Percentiles rank a stretch among this genome's conserved stretches.
Conservation (phyloP, 306 rosid genomes). For the Trifolium dubium region DNA sequence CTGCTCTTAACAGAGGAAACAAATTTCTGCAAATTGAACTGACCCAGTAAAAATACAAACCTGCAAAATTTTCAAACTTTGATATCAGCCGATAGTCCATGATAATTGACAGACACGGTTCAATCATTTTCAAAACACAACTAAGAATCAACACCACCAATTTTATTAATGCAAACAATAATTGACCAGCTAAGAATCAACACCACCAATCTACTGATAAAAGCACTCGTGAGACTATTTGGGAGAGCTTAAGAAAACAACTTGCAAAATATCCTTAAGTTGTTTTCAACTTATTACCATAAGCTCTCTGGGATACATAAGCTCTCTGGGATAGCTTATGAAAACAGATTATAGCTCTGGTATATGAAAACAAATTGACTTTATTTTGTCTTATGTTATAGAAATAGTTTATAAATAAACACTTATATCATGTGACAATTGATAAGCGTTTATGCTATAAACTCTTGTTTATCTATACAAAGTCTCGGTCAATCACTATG, state of each 20-base stretch:
- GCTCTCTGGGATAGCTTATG: not conserved
- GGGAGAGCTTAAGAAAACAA: not conserved
- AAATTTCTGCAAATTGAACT: conserved; percentile 86
- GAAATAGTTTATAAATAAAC: not conserved
- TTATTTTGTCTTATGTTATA: not conserved
- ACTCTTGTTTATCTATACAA: not conserved
- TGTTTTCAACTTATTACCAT: not conserved
- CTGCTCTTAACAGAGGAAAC: conserved; percentile 55
- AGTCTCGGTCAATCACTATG: not conserved
- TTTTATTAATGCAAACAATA: conserved; percentile 8
- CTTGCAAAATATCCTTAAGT: not conserved
- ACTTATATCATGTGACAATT: not conserved
- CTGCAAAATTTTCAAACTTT: conserved; percentile 61
- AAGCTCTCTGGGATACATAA: not conserved
- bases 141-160: not conserved
- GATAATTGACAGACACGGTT: conserved; percentile 24
- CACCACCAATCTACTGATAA: not conserved
- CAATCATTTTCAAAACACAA: conserved; percentile 22
- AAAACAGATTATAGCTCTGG: not conserved
- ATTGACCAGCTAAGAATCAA: not conserved
- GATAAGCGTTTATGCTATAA: not conserved
- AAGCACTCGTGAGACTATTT: not conserved
- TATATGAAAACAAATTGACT: not conserved
- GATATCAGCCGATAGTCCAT: conserved; percentile 39
- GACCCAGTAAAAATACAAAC: conserved; percentile 68